Base-by-base conservation (phyloP, 495 filamentous ascomycete species). In the Aspergillus conjunctus region DNA sequence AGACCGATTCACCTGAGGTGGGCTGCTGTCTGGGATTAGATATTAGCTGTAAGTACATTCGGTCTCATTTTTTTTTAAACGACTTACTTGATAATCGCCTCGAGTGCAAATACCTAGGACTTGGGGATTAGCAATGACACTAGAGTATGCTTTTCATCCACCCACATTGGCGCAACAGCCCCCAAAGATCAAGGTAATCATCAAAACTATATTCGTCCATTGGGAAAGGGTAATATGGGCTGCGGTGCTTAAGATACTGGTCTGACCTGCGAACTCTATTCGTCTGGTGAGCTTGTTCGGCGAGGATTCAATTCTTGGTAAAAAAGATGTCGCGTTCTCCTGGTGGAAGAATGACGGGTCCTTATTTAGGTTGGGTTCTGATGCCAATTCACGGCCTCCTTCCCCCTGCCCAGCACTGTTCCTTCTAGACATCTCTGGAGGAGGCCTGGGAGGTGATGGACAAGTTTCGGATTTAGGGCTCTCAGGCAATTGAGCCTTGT, bases 161-260 rank as follows among this genome's bases (percentile, higher is more conserved):
- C 83, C 74, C 73, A 98, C 94, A 81, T 98, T 99, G 32, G 92
- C 92, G 80, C 94, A 99, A 70, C 94, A 99, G 37, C 94, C 94
- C 41, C 95, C 94, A 71, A 98, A 97, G 50, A 98, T 98, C 57
- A 97, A 79, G 21, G 81, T 85, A n/a, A 91, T 77, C 80, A 96
- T 94, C 62, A 87, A 80, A 31, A 83, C 75, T 45, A 88, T 79
- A 57, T 83, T 83, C 8, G 90, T 75, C 87, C 87, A 88, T 66
- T 82, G 82, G 20, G 88, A 86, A 54, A 92, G 77, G 15, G 83
- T 83, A 14, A 76, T 65, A 56, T 83, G 78, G 0, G 75, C 73
- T 5, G 76, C 70, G 0, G 76, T 79, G 20, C 71, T 60, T 22
- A 63, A 63, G 57, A 71, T 54, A 45, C 64, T 67, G 30, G 73